Base-by-base conservation (phyloP, 257 asterid genomes). In the Nicotiana sylvestris region DNA sequence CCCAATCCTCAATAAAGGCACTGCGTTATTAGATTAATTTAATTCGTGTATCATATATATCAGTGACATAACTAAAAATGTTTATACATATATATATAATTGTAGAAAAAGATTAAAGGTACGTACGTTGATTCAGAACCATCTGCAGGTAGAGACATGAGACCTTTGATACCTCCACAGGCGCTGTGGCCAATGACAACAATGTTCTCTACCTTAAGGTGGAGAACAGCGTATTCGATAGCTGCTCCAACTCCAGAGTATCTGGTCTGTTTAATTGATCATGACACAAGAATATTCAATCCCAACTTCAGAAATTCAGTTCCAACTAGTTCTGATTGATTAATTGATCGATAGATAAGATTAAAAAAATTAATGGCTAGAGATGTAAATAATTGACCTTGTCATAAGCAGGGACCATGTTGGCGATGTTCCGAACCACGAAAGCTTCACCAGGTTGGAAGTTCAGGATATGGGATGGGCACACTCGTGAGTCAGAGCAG, bases 161-260 rank as follows among this genome's bases (percentile, higher is more conserved):
- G 97, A 46, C 98, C 99, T 88, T 96, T 96, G 80, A 96, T 96
- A 32, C 98, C 99, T 83, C 99, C 99, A 81, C 99, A 94, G 30
- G 93, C 92, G 25, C 99, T 96, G 91, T 96, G 99, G 25, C 99
- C 99, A 84, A 96, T 92, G 78, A 96, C 99, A 4, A 94, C 89
- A 29, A 96, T 96, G 84, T 91, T 89, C 89, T 86, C 82, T 69
- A 95, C 98, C 97, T 96, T 96, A 66, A 96, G 94, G 87, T 88
- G 92, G 57, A 96, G 92, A 39, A 94, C 98, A 82, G 91, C 99
- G 82, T 88, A 96, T 88, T 96, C 99, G 64, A 96, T 72, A 1
- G 99, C 97, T 60, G 98, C 86, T 70, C 99, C 98, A 25, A 87
- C 91, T 81, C 98, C 99, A 57, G 95, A 13, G 88, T 91, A 89